phyloP scores from a whole-genome alignment of 1,284 basidiomycete genomes.

The Phenoliferia sp. region DNA sequence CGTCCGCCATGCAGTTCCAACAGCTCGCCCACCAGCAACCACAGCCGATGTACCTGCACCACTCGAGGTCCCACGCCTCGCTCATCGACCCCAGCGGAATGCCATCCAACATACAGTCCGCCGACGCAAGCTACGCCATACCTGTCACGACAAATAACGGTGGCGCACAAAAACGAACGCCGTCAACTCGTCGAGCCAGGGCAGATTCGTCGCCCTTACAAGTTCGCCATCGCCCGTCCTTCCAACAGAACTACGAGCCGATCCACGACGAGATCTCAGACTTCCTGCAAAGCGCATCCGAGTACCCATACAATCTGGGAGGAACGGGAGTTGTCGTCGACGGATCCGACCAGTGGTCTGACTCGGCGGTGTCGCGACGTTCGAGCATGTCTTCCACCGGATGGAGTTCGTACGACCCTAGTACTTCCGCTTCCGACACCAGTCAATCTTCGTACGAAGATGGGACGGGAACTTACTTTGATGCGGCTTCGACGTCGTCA shows the following conservation, averaged over 20 bases:
- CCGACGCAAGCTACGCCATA: background rate
- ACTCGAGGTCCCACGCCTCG: background rate
- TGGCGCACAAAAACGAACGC: background rate
- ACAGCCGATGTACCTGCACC: background rate
- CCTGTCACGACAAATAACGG: background rate
- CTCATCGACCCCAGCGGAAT: background rate
- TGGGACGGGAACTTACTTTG: background rate
- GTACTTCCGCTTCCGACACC: background rate
- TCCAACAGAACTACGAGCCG: background rate
- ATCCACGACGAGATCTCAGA: background rate
- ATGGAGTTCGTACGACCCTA: slow-evolving; percentile 1
- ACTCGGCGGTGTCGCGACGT: background rate
- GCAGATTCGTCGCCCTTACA: background rate
- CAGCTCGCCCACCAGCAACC: too few relatives aligned
- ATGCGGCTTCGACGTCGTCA: background rate
- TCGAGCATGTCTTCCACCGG: slow-evolving; percentile 1
- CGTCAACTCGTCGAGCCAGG: background rate
- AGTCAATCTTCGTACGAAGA: background rate
- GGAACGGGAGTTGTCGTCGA: background rate
- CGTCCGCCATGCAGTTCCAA: too few relatives aligned
- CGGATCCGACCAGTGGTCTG: background rate
- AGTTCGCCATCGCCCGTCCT: background rate
- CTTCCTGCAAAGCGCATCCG: too few relatives aligned
- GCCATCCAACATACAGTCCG: background rate
- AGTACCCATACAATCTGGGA: background rate